phyloP scores from a whole-genome alignment of 2,329 filamentous ascomycete species.

The Fusarium drepaniforme region DNA sequence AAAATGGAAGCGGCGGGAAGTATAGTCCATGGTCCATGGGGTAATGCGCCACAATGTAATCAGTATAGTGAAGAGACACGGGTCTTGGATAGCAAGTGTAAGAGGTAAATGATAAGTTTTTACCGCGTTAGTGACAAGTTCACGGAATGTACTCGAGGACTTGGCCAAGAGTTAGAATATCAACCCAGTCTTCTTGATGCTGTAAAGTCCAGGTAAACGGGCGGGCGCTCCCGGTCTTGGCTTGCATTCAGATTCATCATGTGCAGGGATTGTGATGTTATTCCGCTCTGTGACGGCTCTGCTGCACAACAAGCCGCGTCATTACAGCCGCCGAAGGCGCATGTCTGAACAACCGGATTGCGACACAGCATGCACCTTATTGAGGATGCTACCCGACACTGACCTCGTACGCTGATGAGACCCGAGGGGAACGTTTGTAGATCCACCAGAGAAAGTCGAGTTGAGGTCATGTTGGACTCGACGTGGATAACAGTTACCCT shows the following conservation, averaged over 20 bases:
- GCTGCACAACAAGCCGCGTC: not conserved
- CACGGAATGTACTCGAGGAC: not conserved
- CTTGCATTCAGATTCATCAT: not conserved
- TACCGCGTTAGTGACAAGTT: not conserved
- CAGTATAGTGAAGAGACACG: not conserved
- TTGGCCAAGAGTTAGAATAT: not conserved
- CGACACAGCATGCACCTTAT: not conserved
- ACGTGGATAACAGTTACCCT: not conserved
- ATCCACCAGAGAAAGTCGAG: not conserved
- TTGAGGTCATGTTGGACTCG: not conserved
- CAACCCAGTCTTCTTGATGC: not conserved
- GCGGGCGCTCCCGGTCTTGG: not conserved
- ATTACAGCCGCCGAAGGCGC: not conserved
- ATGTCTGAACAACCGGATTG: not conserved
- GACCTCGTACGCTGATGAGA: not conserved
- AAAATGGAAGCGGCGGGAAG: no score
- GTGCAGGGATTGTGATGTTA: not conserved
- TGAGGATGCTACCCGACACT: not conserved
- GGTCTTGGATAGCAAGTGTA: not conserved
- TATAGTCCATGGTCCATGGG: not conserved
- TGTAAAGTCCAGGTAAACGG: not conserved
- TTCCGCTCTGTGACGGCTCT: not conserved
- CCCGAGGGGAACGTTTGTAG: not conserved
- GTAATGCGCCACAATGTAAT: not conserved
- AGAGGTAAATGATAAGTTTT: not conserved